A percentile compares a stretch with the other conserved stretches of the same genome.
Evolutionary conservation across 192 early-diverging fungal species (phyloP).

Genomic region (Umbelopsis sp.): DNA sequence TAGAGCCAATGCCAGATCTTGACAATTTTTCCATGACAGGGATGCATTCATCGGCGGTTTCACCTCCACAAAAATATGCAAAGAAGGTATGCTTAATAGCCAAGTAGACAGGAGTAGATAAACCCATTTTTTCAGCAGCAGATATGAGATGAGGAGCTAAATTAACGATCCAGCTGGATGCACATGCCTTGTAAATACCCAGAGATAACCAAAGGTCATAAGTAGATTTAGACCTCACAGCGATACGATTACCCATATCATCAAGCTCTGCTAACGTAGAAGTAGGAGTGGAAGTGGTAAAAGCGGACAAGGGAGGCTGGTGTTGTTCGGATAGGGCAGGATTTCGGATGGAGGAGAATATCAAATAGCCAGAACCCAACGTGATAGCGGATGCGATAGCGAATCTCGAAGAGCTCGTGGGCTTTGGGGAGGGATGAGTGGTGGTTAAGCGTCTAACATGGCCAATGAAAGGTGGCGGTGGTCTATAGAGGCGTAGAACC

Average conservation of each 20-base stretch:
- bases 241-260: slow-evolving; percentile 42
- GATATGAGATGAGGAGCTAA: slow-evolving; percentile 57
- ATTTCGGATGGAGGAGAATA: neutral
- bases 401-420: neutral
- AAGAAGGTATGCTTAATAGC: slow-evolving; percentile 88
- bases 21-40: slow-evolving; percentile 75
- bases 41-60: slow-evolving; percentile 78
- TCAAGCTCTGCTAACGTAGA: slow-evolving; percentile 32
- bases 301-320: slow-evolving; percentile 14
- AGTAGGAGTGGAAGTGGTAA: slow-evolving; percentile 9
- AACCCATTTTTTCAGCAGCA: slow-evolving; percentile 49
- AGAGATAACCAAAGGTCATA: slow-evolving; percentile 62
- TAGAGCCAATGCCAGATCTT: slow-evolving; percentile 68
- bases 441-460: neutral
- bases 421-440: neutral
- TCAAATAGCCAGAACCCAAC: neutral
- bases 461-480: neutral
- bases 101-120: slow-evolving; percentile 58
- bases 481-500: neutral
- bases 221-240: slow-evolving; percentile 51
- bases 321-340: slow-evolving; percentile 5
- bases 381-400: slow-evolving; percentile 9
- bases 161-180: slow-evolving; percentile 58
- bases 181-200: slow-evolving; percentile 69
- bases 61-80: slow-evolving; percentile 89